Evolutionary conservation across 306 rosid genomes (phyloP), one percentile per base, ranked within the genome.

Genomic region (Corylus americana): DNA sequence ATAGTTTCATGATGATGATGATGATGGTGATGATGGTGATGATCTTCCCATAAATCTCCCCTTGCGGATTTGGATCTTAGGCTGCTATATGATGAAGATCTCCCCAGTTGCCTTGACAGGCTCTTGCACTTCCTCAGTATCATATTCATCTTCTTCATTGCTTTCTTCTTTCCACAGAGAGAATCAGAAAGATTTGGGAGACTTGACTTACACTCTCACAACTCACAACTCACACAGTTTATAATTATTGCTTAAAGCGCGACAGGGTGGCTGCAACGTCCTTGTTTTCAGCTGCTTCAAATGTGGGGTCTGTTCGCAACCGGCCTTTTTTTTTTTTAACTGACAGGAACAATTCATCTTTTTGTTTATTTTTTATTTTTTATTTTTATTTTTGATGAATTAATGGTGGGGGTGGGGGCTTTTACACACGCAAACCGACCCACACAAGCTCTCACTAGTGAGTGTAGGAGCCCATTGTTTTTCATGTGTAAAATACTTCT

Each of bases 121-220:
- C 92, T 94, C 88, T 90, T 94, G 95, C 97, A 94, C 80, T 94
- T 94, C 77, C 97, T 90, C 11, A 94, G 59, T 54, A 92, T 42
- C 37, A 83, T 78, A 79, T 85, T 88, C 67, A 94, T 91, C 84
- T 91, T 94, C 90, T 91, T 92, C 97, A 91, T 92, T 11, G 7
- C 45, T 55, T 71, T 55, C 10, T 49, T 1, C 9, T 25, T 45
- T 9, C 2, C 44, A 37, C 39, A 55, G 53, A 51, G 42, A 59
- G 55, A 80, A 8, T 44, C 49, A 45, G 76, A 73, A 70, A 7
- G 76, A 75, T 55, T 74, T 55, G 44, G 75, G 85, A 82, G 88
- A 80, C 98, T 91, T 93, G 80, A 86, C 70, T 75, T 54, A 78
- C 85, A 90, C 92, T 87, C 88, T 51, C 25, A 83, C 83, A 31